phyloP scores from a whole-genome alignment of 2,329 filamentous ascomycete species.

The Nectriaceae sp. region DNA sequence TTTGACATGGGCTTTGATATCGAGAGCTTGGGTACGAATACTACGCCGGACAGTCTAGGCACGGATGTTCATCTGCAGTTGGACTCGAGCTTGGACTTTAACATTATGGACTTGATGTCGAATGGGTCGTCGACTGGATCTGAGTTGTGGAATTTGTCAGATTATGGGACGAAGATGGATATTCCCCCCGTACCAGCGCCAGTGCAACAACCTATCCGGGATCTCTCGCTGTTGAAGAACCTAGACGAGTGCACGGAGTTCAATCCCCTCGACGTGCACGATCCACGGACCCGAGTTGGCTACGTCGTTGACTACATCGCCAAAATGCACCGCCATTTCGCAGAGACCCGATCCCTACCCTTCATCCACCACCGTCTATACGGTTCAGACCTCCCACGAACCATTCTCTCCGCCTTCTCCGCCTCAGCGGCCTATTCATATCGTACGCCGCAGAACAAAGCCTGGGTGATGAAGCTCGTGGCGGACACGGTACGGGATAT shows the following conservation, averaged over 20 bases:
- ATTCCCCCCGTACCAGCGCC: slow-evolving; percentile 32
- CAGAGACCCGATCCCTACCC: slow-evolving; percentile 38
- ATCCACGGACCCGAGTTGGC: slow-evolving; percentile 37
- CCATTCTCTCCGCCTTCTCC: slow-evolving; percentile 43
- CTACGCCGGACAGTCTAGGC: slow-evolving; percentile 25
- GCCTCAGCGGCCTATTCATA: slow-evolving; percentile 41
- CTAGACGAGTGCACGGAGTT: slow-evolving; percentile 23
- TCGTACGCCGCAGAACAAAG: slow-evolving; percentile 39
- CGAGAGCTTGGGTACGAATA: slow-evolving; percentile 30
- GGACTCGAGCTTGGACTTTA: slow-evolving; percentile 31
- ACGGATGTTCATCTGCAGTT: slow-evolving; percentile 25
- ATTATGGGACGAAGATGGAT: slow-evolving; percentile 30
- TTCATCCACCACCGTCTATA: slow-evolving; percentile 48
- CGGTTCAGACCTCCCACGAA: slow-evolving; percentile 38
- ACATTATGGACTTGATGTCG: slow-evolving; percentile 37
- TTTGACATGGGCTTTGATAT: slow-evolving; percentile 42
- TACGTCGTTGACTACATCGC: slow-evolving; percentile 36
- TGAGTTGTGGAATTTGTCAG: slow-evolving; percentile 30
- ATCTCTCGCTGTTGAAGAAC: slow-evolving; percentile 28
- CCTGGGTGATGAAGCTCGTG: slow-evolving; percentile 42
- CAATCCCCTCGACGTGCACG: slow-evolving; percentile 38
- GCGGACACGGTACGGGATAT: slow-evolving; percentile 40
- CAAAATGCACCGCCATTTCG: slow-evolving; percentile 36
- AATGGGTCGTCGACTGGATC: slow-evolving; percentile 20
- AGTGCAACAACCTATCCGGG: slow-evolving; percentile 27